A percentile compares a stretch with the other conserved stretches of the same genome.
Conservation (phyloP, 1,284 basidiomycete genomes). For the Moniliophthora roreri region DNA sequence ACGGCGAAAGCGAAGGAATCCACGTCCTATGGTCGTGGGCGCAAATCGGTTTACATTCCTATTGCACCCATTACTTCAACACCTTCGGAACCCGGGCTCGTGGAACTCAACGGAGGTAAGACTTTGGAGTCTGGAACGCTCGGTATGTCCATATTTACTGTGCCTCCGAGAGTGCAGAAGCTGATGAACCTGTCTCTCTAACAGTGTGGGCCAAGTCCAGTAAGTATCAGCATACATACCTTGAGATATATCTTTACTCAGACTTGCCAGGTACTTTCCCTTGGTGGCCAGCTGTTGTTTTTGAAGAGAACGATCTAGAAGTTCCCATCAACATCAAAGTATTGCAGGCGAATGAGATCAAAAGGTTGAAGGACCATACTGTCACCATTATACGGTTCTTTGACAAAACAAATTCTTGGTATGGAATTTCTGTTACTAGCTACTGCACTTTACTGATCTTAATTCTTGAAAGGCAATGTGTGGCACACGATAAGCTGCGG, state of each 20-base stretch:
- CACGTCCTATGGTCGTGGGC: constrained; percentile 23
- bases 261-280: constrained; percentile 49
- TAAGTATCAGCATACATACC: constrained; percentile 26
- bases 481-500: constrained; percentile 47
- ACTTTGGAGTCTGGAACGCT: constrained; percentile 49
- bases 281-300: constrained; percentile 68
- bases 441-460: constrained; percentile 4
- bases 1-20: background rate
- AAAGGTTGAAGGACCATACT: constrained; percentile 33
- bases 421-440: constrained; percentile 16
- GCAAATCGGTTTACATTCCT: background rate
- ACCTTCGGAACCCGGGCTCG: background rate
- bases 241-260: background rate
- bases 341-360: constrained; percentile 23
- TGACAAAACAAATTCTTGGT: constrained; percentile 64
- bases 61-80: background rate
- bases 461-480: constrained; percentile 46
- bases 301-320: constrained; percentile 46
- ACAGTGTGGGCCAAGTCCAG: constrained; percentile 69
- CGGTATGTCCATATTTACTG: constrained; percentile 34
- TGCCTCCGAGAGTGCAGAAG: background rate
- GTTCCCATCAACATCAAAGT: constrained; percentile 48
- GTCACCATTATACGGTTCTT: constrained; percentile 66
- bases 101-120: constrained; percentile 26
- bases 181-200: constrained; percentile 8